Evolutionary conservation across 805 yeast genomes (phyloP).

Genomic region (Brettanomyces naardenensis): DNA sequence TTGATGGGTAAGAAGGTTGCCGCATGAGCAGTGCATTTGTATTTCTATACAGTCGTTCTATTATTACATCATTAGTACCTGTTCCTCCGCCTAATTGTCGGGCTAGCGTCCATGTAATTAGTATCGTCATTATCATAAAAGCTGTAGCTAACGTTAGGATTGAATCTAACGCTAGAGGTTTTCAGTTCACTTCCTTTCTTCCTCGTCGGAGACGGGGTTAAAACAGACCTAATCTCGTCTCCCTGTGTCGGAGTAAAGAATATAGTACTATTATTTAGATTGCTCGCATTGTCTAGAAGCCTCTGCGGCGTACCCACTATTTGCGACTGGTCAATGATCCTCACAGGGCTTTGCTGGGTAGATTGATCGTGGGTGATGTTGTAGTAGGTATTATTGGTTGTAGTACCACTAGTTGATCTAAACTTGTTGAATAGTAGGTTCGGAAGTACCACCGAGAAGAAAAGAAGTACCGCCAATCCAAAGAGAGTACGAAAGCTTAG

Average conservation of each 20-base stretch:
- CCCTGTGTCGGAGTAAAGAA: constrained; percentile 3
- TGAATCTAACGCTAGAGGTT: constrained; percentile 22
- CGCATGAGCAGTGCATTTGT: constrained; percentile 9
- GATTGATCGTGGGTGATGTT: constrained; percentile 15
- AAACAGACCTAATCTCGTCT: neutral
- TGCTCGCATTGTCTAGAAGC: constrained; percentile 1
- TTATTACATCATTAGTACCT: constrained; percentile 7
- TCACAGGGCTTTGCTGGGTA: constrained; percentile 1
- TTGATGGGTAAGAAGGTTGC: constrained; percentile 54
- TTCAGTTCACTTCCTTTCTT: constrained; percentile 4
- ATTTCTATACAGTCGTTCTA: neutral
- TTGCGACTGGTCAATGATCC: constrained; percentile 2
- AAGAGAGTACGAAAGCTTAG: constrained; percentile 19
- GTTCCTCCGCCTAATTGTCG: constrained; percentile 9
- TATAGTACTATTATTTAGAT: constrained; percentile 1
- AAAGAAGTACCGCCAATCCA: constrained; percentile 11
- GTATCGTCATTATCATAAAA: constrained; percentile 9
- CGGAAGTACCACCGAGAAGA: constrained; percentile 18
- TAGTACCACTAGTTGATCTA: constrained; percentile 11
- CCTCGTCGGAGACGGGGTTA: constrained; percentile 3
- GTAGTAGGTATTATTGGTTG: constrained; percentile 19
- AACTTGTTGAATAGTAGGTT: constrained; percentile 21
- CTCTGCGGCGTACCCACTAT: neutral
- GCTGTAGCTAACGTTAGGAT: constrained; percentile 24
- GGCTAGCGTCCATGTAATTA: constrained; percentile 1